Base-by-base conservation (phyloP, 306 rosid species). In the Crotalaria pallida region DNA sequence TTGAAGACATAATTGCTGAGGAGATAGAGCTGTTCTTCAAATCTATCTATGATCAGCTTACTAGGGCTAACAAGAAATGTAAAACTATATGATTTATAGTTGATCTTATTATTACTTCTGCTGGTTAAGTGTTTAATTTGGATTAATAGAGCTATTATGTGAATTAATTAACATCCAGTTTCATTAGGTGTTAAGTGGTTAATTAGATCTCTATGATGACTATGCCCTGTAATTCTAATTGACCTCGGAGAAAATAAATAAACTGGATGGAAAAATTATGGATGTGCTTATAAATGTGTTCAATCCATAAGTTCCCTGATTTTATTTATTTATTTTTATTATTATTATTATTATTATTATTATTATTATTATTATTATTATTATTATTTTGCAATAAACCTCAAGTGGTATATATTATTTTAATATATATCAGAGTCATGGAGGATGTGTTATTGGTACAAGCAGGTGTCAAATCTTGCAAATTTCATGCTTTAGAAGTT, bases 11-110 rank as follows among this genome's bases (percentile, higher is more conserved):
- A 0, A 5, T 41, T 31, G 58, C 70, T 8, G 72, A 43, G 53
- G 79, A 84, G 81, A 52, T 84, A 22, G 85, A 84, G 6, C 21
- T 53, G 9, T 81, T 81, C 72, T 84, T 84, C 70, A 74, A 13
- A 53, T 67, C 81, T 16, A 2, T 31, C 13, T n/a, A 7, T 3
- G 18, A n/a, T n/a, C n/a, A 40, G 33, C 27, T 57, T 21, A 12
- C 73, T 27, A 58, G 61, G 77, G 69, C 10, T 57, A 71, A 33
- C 74, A 84, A 81, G 64, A 81, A 81, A 75, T 69, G 77, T 61
- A 53, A 19, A 7, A 77, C 71, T 31, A 34, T 18, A 44, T 13
- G 17, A 34, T n/a, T n/a, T 74, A 65, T 71, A 50, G 34, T 45
- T 52, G 18, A 27, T 47, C n/a, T 1, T 1, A 3, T 1, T 1